Percentiles rank a stretch among this genome's conserved stretches.
Conservation (phyloP, 2,329 filamentous ascomycete genomes). For the Ascochyta lentis region DNA sequence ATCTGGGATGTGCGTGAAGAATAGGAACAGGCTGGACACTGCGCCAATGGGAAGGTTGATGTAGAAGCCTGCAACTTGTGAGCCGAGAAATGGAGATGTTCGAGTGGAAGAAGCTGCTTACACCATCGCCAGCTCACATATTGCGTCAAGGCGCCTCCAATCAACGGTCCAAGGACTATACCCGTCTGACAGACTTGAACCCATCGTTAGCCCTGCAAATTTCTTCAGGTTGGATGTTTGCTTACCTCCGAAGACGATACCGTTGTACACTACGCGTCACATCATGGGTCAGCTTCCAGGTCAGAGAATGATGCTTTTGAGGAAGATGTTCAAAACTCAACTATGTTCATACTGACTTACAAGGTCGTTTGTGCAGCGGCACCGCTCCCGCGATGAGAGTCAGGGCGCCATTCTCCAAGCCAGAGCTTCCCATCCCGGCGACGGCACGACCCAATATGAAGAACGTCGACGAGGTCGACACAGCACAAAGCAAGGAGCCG, state of each 20-base stretch:
- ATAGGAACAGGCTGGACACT: not conserved
- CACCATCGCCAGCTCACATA: not conserved
- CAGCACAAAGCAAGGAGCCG: not conserved
- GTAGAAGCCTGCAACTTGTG: not conserved
- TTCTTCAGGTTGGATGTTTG: not conserved
- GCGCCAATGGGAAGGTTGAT: not conserved
- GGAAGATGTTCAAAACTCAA: too few relatives aligned
- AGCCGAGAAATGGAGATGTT: not conserved
- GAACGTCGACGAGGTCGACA: not conserved
- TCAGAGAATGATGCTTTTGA: too few relatives aligned
- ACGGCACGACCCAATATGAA: slow-evolving; percentile 23
- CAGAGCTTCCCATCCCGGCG: slow-evolving; percentile 20
- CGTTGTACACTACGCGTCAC: not conserved
- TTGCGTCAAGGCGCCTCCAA: not conserved
- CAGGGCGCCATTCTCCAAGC: slow-evolving; percentile 14
- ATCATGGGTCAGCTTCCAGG: too few relatives aligned
- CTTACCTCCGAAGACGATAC: not conserved
- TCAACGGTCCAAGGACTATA: not conserved
- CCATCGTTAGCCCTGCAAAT: not conserved
- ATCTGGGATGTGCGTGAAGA: not conserved
- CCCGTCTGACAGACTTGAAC: not conserved
- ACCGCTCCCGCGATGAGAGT: not conserved
- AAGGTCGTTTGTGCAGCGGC: not conserved
- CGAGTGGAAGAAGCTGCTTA: not conserved
- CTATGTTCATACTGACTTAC: not conserved